Evolutionary conservation across 768 basidiomycete genomes (phyloP).

Genomic region (Sporobolomyces roseus): DNA sequence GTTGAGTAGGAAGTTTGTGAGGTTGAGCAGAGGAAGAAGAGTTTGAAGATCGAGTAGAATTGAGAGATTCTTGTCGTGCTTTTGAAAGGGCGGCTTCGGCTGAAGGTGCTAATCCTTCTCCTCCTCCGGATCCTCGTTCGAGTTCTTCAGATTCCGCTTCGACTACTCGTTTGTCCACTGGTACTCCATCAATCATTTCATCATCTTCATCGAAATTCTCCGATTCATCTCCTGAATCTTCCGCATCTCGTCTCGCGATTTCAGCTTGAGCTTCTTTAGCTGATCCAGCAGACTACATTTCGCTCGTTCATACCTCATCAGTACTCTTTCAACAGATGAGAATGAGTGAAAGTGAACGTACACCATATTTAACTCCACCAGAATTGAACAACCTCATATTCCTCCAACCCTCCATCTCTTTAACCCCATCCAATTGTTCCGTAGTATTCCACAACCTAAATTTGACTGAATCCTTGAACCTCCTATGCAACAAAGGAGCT

Average conservation of each 20-base stretch:
- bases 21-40: conserved; percentile 1
- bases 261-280: conserved; percentile 26
- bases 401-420: conserved; percentile 86
- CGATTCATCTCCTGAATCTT: conserved; percentile 2
- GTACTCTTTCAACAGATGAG: background rate
- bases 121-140: conserved; percentile 12
- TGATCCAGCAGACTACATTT: conserved; percentile 8
- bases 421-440: conserved; percentile 85
- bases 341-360: background rate
- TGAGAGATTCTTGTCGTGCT: conserved; percentile 15
- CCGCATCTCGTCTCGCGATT: conserved; percentile 20
- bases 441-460: conserved; percentile 99
- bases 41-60: conserved; percentile 16
- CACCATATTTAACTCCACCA: conserved; percentile 64
- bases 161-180: conserved; percentile 22
- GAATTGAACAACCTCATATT: conserved; percentile 78
- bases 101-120: conserved; percentile 8
- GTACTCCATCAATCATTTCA: background rate
- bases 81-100: conserved; percentile 26
- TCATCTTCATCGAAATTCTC: conserved; percentile 3
- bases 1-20: no score
- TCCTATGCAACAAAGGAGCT: conserved; percentile 84
- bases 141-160: conserved; percentile 26
- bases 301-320: background rate
- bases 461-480: conserved; percentile 85